Percentiles rank a stretch among this genome's conserved stretches.
phyloP scores from a whole-genome alignment of 208 protist species.

The Borovskyia barvae region DNA sequence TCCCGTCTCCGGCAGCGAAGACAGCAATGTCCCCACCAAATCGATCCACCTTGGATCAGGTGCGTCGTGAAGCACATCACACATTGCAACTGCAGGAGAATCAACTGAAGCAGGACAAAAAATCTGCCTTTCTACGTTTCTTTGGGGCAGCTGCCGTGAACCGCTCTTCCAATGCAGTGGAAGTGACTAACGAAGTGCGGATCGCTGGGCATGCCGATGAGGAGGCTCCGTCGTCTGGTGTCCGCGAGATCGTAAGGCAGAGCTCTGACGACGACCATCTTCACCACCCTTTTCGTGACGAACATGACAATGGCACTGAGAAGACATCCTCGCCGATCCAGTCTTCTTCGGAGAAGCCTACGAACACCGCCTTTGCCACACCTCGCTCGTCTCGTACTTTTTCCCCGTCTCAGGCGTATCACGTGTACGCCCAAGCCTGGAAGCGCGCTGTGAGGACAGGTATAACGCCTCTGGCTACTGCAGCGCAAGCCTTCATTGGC shows the following conservation, averaged over 20 bases:
- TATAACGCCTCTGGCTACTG: constrained; percentile 12
- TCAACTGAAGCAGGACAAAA: constrained; percentile 9
- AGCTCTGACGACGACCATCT: background rate
- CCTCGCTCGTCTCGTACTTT: too few species aligned
- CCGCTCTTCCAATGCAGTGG: background rate
- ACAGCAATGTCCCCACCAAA: too few species aligned
- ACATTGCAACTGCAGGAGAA: background rate
- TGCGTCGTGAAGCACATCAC: background rate
- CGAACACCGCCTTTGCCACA: too few species aligned
- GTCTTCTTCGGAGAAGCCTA: too few species aligned
- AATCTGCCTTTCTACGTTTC: constrained; percentile 25
- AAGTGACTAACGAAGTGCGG: background rate
- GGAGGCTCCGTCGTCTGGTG: too few species aligned
- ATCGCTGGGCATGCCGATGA: background rate
- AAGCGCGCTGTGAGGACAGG: constrained; percentile 18
- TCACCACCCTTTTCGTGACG: background rate
- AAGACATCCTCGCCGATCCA: too few species aligned
- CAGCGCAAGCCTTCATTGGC: constrained; percentile 13
- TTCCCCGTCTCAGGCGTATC: constrained; percentile 19
- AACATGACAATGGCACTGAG: too few species aligned
- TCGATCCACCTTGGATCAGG: constrained; percentile 5
- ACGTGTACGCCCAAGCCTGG: constrained; percentile 34
- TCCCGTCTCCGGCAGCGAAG: too few species aligned
- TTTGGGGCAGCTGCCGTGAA: constrained; percentile 29
- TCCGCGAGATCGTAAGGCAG: too few species aligned